Percentiles rank a stretch among this genome's conserved stretches.
Evolutionary conservation across 2,329 filamentous ascomycete species (phyloP).

Genomic region (Cercospora berteroae): DNA sequence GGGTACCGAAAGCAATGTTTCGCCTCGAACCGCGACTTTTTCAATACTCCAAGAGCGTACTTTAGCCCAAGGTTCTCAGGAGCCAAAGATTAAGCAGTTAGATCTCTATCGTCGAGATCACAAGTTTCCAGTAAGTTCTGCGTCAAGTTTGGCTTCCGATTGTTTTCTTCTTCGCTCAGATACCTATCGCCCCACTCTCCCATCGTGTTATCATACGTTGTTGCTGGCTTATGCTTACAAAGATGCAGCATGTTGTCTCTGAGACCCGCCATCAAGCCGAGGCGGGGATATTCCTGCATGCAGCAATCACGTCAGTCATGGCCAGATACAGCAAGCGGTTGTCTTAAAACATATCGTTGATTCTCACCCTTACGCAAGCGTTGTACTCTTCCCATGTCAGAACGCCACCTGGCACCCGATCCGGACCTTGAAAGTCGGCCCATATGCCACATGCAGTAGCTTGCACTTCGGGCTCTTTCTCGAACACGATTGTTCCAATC

Average conservation of each 20-base stretch:
- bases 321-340: background rate
- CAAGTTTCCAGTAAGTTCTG: conserved; percentile 26
- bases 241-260: conserved; percentile 44
- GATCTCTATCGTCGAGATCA: conserved; percentile 24
- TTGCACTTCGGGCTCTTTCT: conserved; percentile 48
- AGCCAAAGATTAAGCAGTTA: background rate
- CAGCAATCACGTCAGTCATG: background rate
- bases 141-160: conserved; percentile 35
- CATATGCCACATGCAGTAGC: conserved; percentile 29
- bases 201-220: conserved; percentile 41
- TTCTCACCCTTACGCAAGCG: conserved; percentile 19
- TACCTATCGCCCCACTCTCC: conserved; percentile 40
- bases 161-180: conserved; percentile 36
- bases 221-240: conserved; percentile 43
- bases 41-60: background rate
- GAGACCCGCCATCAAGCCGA: conserved; percentile 37
- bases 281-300: conserved; percentile 36
- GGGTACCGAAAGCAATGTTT: background rate
- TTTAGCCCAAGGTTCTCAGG: background rate
- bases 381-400: conserved; percentile 27
- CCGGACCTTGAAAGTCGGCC: conserved; percentile 27
- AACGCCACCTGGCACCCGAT: conserved; percentile 23
- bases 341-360: background rate
- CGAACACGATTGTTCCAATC: conserved; percentile 38
- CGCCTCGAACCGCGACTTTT: background rate